Conservation (phyloP, 257 asterid species). For the Craterostigma plantagineum region DNA sequence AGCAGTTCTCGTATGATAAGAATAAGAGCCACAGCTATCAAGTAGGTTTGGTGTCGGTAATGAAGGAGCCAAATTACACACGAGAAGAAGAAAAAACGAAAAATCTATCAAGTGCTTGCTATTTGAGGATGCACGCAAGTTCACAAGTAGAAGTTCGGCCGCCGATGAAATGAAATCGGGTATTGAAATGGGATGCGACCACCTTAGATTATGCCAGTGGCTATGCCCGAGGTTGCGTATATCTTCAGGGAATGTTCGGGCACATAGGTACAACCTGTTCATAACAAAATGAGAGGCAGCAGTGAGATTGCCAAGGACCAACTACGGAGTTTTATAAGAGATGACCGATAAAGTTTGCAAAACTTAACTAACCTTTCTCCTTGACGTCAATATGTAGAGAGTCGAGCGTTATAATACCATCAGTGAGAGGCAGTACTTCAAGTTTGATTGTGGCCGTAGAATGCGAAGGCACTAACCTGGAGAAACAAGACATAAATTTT, state of each 20-base stretch:
- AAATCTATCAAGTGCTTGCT: too few relatives aligned
- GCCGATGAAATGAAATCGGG: too few relatives aligned
- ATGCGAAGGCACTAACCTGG: slow-evolving; percentile 74
- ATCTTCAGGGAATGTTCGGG: slow-evolving; percentile 93
- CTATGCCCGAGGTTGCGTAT: slow-evolving; percentile 75
- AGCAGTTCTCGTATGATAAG: too few relatives aligned
- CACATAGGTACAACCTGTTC: slow-evolving; percentile 52
- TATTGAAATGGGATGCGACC: too few relatives aligned
- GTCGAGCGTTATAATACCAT: slow-evolving; percentile 93
- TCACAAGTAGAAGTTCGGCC: too few relatives aligned
- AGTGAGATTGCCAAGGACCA: slow-evolving; percentile 3
- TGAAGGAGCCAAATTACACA: too few relatives aligned
- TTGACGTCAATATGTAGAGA: slow-evolving; percentile 73
- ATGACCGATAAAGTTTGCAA: not conserved
- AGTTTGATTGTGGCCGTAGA: slow-evolving; percentile 89
- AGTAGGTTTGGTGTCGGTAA: too few relatives aligned
- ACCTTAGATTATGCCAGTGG: slow-evolving; percentile 45
- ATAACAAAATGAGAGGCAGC: slow-evolving; percentile 9
- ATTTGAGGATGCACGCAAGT: too few relatives aligned
- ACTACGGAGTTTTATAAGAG: slow-evolving; percentile 4
- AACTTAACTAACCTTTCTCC: slow-evolving; percentile 55
- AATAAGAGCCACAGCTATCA: too few relatives aligned
- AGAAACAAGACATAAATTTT: slow-evolving; percentile 11
- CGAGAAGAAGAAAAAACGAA: too few relatives aligned
- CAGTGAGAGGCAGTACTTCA: slow-evolving; percentile 92